Percentiles rank a stretch among this genome's conserved stretches.
These are phyloP conservation scores for Aspergillus fructus DNA, from an alignment of 2,329 filamentous ascomycete genomes.

Conservation along the genomic window DNA sequence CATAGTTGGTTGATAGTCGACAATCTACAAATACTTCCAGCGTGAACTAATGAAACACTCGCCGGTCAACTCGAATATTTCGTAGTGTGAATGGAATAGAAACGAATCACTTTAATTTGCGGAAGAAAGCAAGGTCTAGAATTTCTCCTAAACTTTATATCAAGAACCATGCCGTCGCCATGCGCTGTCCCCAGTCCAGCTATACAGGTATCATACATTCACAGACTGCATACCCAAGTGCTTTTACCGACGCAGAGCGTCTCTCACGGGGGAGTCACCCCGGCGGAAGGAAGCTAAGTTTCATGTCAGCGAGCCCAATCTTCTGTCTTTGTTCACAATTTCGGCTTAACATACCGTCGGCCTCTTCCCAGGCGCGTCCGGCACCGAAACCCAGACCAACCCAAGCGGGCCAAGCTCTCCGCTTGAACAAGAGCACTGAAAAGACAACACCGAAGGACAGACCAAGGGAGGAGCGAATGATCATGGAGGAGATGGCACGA, in stretches of 20 bases:
- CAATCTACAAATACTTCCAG: neutral
- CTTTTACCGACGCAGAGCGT: constrained; percentile 38
- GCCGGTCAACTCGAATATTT: neutral
- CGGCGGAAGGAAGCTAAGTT: constrained; percentile 44
- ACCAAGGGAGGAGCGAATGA: constrained; percentile 94
- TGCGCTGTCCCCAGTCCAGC: constrained; percentile 22
- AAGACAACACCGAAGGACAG: constrained; percentile 98
- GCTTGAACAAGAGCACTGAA: constrained; percentile 96
- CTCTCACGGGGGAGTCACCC: constrained; percentile 40
- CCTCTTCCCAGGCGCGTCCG: constrained; percentile 96
- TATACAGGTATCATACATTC: constrained; percentile 42
- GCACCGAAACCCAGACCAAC: constrained; percentile 93
- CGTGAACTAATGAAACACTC: neutral
- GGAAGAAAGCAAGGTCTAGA: constrained; percentile 17
- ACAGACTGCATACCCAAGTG: constrained; percentile 17
- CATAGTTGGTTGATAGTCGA: neutral
- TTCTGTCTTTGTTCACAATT: neutral
- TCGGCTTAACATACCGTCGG: constrained; percentile 66
- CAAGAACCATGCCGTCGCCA: constrained; percentile 11
- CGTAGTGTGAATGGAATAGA: constrained; percentile 8
- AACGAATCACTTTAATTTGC: constrained; percentile 19
- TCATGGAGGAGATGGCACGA: constrained; percentile 92
- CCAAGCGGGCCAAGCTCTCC: constrained; percentile 96
- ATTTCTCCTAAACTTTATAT: constrained; percentile 20
- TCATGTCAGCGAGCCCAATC: constrained; percentile 14